These are phyloP conservation scores for Camellia lanceoleosa DNA, from an alignment of 148 eudicot genomes.

Conservation along the genomic window DNA sequence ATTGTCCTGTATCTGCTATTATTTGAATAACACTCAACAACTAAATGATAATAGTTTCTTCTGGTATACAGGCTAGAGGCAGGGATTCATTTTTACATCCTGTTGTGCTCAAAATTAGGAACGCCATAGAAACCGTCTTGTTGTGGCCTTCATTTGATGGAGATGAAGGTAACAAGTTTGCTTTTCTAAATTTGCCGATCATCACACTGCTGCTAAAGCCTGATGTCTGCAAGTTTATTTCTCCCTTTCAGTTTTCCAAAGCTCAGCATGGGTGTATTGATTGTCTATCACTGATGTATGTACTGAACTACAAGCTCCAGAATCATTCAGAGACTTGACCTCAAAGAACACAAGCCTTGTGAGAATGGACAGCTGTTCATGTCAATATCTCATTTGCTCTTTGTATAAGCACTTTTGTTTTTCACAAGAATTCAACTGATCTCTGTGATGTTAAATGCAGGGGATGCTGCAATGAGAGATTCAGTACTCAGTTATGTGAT, in stretches of 20 bases:
- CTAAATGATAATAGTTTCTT: conserved; percentile 5
- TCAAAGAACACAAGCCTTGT: conserved; percentile 19
- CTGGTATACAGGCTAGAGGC: conserved; percentile 47
- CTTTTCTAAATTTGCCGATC: conserved; percentile 2
- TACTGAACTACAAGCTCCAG: conserved; percentile 53
- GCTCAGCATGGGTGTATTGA: conserved; percentile 91
- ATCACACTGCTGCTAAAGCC: not conserved
- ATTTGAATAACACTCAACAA: not conserved
- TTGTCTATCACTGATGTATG: conserved; percentile 75
- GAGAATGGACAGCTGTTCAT: conserved; percentile 11
- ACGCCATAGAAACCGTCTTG: conserved; percentile 45
- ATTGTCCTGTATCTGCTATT: not conserved
- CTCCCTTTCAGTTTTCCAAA: conserved; percentile 51
- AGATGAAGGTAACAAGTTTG: conserved; percentile 53
- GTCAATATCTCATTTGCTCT: conserved; percentile 8
- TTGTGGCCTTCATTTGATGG: conserved; percentile 63
- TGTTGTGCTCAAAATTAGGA: conserved; percentile 33
- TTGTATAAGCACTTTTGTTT: not conserved
- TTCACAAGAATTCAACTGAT: conserved; percentile 14
- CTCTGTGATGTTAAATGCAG: conserved; percentile 26
- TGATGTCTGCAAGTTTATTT: not conserved
- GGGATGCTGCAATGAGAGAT: conserved; percentile 23
- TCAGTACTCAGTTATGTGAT: conserved; percentile 55
- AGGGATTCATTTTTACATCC: conserved; percentile 49
- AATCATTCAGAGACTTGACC: conserved; percentile 22